These are phyloP conservation scores for Avicennia marina DNA, from an alignment of 257 asterid genomes.

Conservation along the genomic window DNA sequence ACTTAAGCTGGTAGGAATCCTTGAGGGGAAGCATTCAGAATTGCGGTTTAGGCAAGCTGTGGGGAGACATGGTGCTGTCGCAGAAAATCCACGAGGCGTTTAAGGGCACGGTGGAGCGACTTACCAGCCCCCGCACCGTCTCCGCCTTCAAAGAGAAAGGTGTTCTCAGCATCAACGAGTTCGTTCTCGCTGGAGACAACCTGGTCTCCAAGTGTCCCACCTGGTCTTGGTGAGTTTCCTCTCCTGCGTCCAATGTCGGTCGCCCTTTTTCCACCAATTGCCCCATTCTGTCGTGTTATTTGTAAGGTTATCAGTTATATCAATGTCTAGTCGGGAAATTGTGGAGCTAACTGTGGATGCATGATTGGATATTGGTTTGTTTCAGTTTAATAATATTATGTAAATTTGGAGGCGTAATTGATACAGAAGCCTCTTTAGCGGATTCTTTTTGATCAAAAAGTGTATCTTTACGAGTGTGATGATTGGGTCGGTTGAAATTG, in stretches of 20 bases:
- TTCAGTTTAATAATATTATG: background rate
- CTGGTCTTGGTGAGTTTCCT: slow-evolving; percentile 76
- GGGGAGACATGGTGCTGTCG: slow-evolving; percentile 44
- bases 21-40: too few species aligned
- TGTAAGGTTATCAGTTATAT: too few species aligned
- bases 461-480: background rate
- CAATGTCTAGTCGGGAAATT: background rate
- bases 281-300: too few species aligned
- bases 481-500: background rate
- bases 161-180: slow-evolving; percentile 88
- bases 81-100: slow-evolving; percentile 79
- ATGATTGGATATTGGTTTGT: background rate
- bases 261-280: too few species aligned
- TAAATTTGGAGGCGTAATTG: background rate
- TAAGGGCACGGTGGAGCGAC: slow-evolving; percentile 83
- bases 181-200: slow-evolving; percentile 92
- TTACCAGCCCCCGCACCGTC: slow-evolving; percentile 82
- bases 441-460: background rate
- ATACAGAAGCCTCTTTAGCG: slow-evolving; percentile 2
- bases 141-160: slow-evolving; percentile 96
- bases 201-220: slow-evolving; percentile 98
- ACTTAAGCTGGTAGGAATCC: too few species aligned
- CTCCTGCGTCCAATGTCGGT: background rate
- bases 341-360: background rate
- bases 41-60: background rate